Evolutionary conservation across 2,329 filamentous ascomycete species (phyloP), one percentile per base, ranked within the genome.

Genomic region (Talaromyces sp.): DNA sequence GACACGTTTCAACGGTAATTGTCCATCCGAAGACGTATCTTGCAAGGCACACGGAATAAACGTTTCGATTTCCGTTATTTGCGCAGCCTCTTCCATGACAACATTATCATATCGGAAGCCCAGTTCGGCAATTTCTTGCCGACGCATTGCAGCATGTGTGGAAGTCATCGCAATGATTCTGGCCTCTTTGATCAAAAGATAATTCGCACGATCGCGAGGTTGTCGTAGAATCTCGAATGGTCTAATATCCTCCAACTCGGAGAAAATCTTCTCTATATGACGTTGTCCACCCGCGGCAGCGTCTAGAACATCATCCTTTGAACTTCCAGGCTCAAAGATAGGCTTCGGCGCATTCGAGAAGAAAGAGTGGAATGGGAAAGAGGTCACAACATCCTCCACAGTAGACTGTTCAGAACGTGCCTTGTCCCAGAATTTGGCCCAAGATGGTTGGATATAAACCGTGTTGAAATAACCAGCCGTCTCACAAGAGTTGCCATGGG

Each of bases 141-240:
- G 83, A 63, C 92, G 87, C 83, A 99, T 99, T 1, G 94, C 94
- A 4, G 94, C 95, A 74, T 99, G 94, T 0, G 95, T 99, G 3
- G 92, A 95, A 19, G 94, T 99, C 95, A 99, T 99, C 61, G 94
- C 95, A 65, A 99, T 88, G 64, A 99, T 94, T 38, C 94, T 88
- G n/a, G 95, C 95, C 75, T 97, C 93, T 69, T 92, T 97, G 6
- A 92, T 89, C 35, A 99, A 84, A 6, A 99, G 85, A 70, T 99
- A 99, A 74, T 97, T 97, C 56, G 92, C 89, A 77, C 95, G 97
- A 72, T 99, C 94, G 38, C 90, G 87, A 64, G 92, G 90, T 59
- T 89, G 88, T 56, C 92, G 87, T 59, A 99, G 78, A 56, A 99
- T 92, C 77, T 99, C 94, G 70, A 99, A 99, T 0, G 94, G 95